Base-by-base conservation (phyloP, 441 rosid genomes). In the Capsella rubella region DNA sequence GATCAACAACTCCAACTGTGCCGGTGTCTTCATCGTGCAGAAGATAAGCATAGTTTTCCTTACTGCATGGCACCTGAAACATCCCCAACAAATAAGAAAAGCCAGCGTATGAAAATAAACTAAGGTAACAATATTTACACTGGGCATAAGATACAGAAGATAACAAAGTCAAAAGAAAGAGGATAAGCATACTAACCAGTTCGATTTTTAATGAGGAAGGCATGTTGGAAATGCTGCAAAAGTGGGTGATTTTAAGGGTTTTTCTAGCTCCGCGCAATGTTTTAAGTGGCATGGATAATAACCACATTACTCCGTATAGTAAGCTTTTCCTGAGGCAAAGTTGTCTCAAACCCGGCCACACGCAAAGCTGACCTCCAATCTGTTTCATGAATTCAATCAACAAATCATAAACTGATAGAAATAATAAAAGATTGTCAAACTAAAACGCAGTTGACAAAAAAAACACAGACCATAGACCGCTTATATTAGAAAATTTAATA, bases 1-100 rank as follows among this genome's bases (percentile, higher is more conserved):
- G 99, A 87, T 95, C 99, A 83, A 95, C 98, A 31, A 95, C 97
- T 66, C 97, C 99, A 78, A 95, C 98, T 0, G 99, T 95, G 69
- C 98, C 99, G 0, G 97, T 95, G 79, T 93, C 92, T 72, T 80
- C 89, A 72, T 95, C 99, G 69, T 93, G 92, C 61, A 95, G 83
- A 67, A 95, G 90, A 83, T 92, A 95, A 43, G 99, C 98, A 79
- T 91, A 95, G 81, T 83, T 90, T 80, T 95, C 99, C 68, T 79
- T 78, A 37, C 89, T 87, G 65, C 98, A 95, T 3, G 98, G 90
- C 76, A 95, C 97, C 99, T 95, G 83, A 67, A 67, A 72, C 73
- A 52, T 16, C 53, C 47, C 65, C 57, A 0, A 71, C n/a, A 74
- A 53, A 69, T 31, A 40, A 68, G 32, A 76, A 67, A 57, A 58